These are phyloP conservation scores for Mytilinidion resinicola DNA, from an alignment of 495 filamentous ascomycete species.

Conservation along the genomic window DNA sequence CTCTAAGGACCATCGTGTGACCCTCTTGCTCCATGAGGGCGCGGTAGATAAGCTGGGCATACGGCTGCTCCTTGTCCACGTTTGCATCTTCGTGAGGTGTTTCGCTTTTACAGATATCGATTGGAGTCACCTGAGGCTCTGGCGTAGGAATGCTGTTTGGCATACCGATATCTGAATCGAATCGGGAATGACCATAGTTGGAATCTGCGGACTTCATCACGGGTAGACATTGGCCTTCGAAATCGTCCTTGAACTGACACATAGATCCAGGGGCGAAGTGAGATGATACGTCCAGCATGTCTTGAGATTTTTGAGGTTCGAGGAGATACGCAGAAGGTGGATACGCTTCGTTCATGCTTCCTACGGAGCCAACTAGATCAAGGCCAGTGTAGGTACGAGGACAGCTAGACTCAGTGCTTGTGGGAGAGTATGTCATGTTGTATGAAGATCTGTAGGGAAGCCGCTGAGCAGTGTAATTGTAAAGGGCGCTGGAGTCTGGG, in stretches of 20 bases:
- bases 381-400: slow-evolving; percentile 20
- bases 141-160: slow-evolving; percentile 8
- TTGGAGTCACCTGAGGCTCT: background rate
- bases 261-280: slow-evolving; percentile 3
- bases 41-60: slow-evolving; percentile 73
- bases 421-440: slow-evolving; percentile 13
- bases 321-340: slow-evolving; percentile 24
- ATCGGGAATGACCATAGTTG: background rate
- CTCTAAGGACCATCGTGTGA: slow-evolving; percentile 68
- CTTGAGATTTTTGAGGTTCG: slow-evolving; percentile 14
- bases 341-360: slow-evolving; percentile 14
- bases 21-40: slow-evolving; percentile 61
- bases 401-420: slow-evolving; percentile 6
- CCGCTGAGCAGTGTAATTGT: slow-evolving; percentile 7
- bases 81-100: slow-evolving; percentile 22
- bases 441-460: slow-evolving; percentile 11
- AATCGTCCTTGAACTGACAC: slow-evolving; percentile 7
- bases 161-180: background rate
- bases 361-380: slow-evolving; percentile 6
- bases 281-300: slow-evolving; percentile 9
- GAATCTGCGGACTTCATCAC: slow-evolving; percentile 10
- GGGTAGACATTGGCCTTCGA: background rate
- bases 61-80: slow-evolving; percentile 51
- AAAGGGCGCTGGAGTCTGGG: background rate
- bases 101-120: slow-evolving; percentile 6